A percentile compares a stretch with the other conserved stretches of the same genome.
These are phyloP conservation scores for Niveomyces coronatus DNA, from an alignment of 2,329 filamentous ascomycete species.

Conservation along the genomic window DNA sequence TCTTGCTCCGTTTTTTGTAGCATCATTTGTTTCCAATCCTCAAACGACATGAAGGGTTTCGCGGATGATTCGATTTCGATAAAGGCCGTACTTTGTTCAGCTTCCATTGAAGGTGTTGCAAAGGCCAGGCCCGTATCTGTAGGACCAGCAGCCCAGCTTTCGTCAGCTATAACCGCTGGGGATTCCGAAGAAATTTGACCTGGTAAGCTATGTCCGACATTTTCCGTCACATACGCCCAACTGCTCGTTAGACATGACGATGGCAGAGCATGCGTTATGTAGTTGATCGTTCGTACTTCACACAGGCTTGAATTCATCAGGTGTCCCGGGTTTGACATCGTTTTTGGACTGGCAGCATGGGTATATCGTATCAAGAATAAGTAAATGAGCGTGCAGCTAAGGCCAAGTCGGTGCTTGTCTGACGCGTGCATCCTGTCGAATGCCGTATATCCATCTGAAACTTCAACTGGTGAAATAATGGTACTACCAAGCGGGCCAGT, in stretches of 20 bases:
- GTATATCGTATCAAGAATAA: too few relatives aligned
- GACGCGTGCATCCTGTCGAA: too few relatives aligned
- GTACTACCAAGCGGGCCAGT: too few relatives aligned
- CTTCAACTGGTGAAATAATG: too few relatives aligned
- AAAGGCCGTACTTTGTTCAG: neutral
- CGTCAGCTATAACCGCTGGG: slow-evolving; percentile 2
- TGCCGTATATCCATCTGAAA: too few relatives aligned
- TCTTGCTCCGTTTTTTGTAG: slow-evolving; percentile 74
- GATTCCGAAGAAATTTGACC: slow-evolving; percentile 5
- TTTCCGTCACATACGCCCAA: slow-evolving; percentile 31
- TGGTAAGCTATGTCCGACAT: slow-evolving; percentile 13
- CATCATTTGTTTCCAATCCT: slow-evolving; percentile 96
- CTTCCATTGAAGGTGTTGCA: neutral
- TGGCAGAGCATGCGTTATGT: slow-evolving; percentile 68
- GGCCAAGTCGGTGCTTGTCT: too few relatives aligned
- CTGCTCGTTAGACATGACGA: slow-evolving; percentile 64
- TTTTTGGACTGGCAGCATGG: too few relatives aligned
- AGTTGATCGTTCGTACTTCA: slow-evolving; percentile 61
- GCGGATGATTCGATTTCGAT: slow-evolving; percentile 15
- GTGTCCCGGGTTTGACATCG: too few relatives aligned
- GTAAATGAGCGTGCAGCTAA: too few relatives aligned
- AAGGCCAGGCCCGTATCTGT: neutral
- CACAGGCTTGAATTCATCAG: too few relatives aligned
- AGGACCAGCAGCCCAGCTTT: neutral
- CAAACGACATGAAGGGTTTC: slow-evolving; percentile 78